Base-by-base conservation (phyloP, 345 rosid genomes). In the Syzygium oleosum region DNA sequence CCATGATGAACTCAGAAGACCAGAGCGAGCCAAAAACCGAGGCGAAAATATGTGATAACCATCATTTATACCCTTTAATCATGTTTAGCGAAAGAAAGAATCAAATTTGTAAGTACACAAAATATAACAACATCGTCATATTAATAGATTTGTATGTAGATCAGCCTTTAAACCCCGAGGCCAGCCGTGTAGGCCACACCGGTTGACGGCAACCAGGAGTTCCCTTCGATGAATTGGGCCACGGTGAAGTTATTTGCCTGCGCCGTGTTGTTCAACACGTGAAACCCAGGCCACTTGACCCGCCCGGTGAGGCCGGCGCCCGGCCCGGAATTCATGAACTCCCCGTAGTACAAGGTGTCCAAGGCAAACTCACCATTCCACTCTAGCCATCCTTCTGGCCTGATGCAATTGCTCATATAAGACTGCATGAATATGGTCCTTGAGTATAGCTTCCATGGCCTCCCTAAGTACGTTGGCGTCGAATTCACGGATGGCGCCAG, bases 361-460 rank as follows among this genome's bases (percentile, higher is more conserved):
- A 96, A 87, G 19, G 94, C 96, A 25, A 92, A 90, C 53, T 88
- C 73, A 12, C 91, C 94, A 12, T 94, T 91, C 99, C 98, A 96
- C 88, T 95, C 94, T 2, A 96, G 92, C 98, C 98, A 98, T 15
- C 99, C 99, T 80, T 91, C 91, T 2, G 98, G 97, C 27, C 90
- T 91, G 3, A 96, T 85, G 4, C 86, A 91, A 49, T 91, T 89
- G 79, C 92, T 92, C 11, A 98, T 90, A 83, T 93, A 92, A 1
- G 98, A 93, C 85, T 98, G 95, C 98, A 98, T 92, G 87, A 96
- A 86, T 17, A 96, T 85, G 29, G 99, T 92, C 87, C 99, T 94
- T 10, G 99, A 96, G 87, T 93, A 96, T 3, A 87, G 85, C 85
- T 96, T 96, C 99, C 99, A 97, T 0, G 99, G 99, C 54, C 99